Evolutionary conservation across 2,329 filamentous ascomycete species (phyloP), one percentile per base, ranked within the genome.

Genomic region (Colletotrichum phormii): DNA sequence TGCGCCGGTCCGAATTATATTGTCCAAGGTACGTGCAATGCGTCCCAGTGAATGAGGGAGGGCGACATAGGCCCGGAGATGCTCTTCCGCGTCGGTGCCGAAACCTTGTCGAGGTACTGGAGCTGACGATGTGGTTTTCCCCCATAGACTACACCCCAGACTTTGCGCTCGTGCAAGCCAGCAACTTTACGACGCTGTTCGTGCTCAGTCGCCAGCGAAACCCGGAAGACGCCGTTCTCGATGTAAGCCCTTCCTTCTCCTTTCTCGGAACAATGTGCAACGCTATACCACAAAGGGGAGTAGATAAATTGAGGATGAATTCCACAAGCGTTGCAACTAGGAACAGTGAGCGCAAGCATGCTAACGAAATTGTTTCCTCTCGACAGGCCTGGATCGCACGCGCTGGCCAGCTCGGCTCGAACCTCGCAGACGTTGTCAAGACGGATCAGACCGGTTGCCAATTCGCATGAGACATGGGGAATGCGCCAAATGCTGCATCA

Each of bases 1-100:
- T 81, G 79, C 72, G 74, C 77, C 15, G 80, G 80, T 0, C 79
- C 80, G n/a, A 81, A 81, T 70, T 81, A 81, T 73, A 79, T 80
- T 37, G 79, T 81, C 4, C 79, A 81, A 64, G 77, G 79, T 80
- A 64, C 15, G 70, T 22, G 2, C 22, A 11, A 4, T 24, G 2
- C 4, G n/a, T 12, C 33, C 18, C 31, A 3, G n/a, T 8, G 3
- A 42, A 8, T n/a, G 2, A n/a, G 42, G 42, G 42, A 49, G 18
- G 18, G 18, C 18, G 18, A 15, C 37, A 3, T 18, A 7, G 37
- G 37, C 37, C 6, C 37, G 3, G 37, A 42, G 37, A 6, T 42
- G 37, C 15, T 42, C 13, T 18, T 7, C 6, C 37, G 18, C 13
- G 6, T 7, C 6, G 37, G 37, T 6, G 37, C 15, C 37, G 37